phyloP scores from a whole-genome alignment of 2,329 filamentous ascomycete species.

The Bipolaris victoriae region DNA sequence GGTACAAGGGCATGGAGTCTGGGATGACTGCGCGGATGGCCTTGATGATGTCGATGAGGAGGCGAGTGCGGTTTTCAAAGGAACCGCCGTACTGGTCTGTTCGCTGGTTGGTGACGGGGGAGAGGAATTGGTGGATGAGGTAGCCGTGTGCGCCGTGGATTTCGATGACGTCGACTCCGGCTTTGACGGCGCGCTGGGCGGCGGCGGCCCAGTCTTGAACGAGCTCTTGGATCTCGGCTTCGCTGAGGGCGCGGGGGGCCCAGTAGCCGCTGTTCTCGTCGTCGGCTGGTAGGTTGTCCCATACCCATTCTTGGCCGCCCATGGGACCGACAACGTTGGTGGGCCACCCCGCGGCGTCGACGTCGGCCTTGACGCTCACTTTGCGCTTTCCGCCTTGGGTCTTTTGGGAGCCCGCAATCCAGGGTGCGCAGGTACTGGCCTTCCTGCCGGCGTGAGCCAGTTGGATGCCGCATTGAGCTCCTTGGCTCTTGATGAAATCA shows the following conservation, averaged over 20 bases:
- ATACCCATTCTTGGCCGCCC: constrained; percentile 48
- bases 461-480: constrained; percentile 41
- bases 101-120: constrained; percentile 49
- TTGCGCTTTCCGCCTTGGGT: constrained; percentile 31
- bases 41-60: constrained; percentile 52
- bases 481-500: constrained; percentile 47
- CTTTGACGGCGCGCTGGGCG: constrained; percentile 44
- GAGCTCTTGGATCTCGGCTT: constrained; percentile 48
- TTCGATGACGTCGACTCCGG: constrained; percentile 52
- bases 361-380: constrained; percentile 35
- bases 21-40: constrained; percentile 45
- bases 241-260: constrained; percentile 46
- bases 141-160: constrained; percentile 53
- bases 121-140: constrained; percentile 51
- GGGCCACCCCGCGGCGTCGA: constrained; percentile 45
- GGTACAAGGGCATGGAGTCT: constrained; percentile 43
- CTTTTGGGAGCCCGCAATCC: constrained; percentile 31
- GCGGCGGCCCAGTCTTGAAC: constrained; percentile 51
- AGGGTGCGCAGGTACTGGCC: constrained; percentile 41
- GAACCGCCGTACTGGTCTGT: constrained; percentile 53
- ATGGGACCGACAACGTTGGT: constrained; percentile 46
- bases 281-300: constrained; percentile 45
- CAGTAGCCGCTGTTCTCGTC: constrained; percentile 46
- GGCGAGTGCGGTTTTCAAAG: constrained; percentile 49
- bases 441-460: constrained; percentile 48